These are phyloP conservation scores for Talaromyces funiculosus DNA, from an alignment of 2,329 filamentous ascomycete species.

Conservation along the genomic window DNA sequence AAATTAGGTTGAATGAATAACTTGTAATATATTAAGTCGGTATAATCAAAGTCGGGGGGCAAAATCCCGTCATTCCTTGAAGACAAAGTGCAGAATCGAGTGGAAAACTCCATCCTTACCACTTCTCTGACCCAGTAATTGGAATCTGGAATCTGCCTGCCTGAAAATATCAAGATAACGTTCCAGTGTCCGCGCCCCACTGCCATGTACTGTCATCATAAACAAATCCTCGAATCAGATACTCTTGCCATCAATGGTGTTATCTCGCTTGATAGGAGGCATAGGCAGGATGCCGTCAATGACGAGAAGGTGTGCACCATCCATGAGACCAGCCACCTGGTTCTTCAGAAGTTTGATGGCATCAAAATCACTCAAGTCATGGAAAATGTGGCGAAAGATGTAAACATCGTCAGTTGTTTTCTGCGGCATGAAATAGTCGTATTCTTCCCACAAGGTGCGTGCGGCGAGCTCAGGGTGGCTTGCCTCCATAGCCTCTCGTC, in stretches of 20 bases:
- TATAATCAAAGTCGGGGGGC: background rate
- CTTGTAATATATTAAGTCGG: background rate
- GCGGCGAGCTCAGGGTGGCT: background rate
- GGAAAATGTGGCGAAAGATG: slow-evolving; percentile 21
- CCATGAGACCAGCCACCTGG: slow-evolving; percentile 18
- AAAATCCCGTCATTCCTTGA: background rate
- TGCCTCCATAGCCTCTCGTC: background rate
- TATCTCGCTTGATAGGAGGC: background rate
- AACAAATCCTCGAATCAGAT: background rate
- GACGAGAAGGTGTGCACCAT: slow-evolving; percentile 18
- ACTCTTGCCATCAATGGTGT: background rate
- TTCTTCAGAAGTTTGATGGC: slow-evolving; percentile 18
- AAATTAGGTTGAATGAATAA: too few relatives aligned
- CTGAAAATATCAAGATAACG: background rate
- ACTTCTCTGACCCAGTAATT: background rate
- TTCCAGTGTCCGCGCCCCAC: background rate
- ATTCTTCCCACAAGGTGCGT: slow-evolving; percentile 35
- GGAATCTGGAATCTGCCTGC: background rate
- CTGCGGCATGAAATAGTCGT: slow-evolving; percentile 50
- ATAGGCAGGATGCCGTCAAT: background rate
- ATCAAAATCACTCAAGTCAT: slow-evolving; percentile 21
- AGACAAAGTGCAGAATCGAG: background rate
- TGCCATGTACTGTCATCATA: background rate
- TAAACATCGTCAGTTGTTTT: slow-evolving; percentile 20
- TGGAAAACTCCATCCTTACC: background rate